Evolutionary conservation across 1,284 basidiomycete species (phyloP).

Genomic region (Nidula niveotomentosa): DNA sequence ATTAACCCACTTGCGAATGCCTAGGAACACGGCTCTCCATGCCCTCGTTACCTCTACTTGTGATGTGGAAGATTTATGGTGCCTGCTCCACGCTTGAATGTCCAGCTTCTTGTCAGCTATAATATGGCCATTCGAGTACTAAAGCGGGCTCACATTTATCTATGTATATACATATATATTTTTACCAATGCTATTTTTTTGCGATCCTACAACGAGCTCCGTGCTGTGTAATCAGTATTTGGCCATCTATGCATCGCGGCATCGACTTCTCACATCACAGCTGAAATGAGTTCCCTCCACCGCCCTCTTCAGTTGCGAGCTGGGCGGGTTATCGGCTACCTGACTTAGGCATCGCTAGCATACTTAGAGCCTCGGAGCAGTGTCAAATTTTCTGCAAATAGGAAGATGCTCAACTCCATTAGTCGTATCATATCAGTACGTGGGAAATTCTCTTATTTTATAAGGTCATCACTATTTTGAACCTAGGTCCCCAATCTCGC

Average conservation of each 20-base stretch:
- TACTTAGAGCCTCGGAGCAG: too few species aligned
- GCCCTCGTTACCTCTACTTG: constrained; percentile 75
- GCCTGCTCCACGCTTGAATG: constrained; percentile 73
- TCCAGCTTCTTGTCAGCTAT: constrained; percentile 37
- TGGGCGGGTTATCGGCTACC: too few species aligned
- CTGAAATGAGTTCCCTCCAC: too few species aligned
- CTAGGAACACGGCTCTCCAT: constrained; percentile 65
- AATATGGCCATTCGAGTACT: constrained; percentile 70
- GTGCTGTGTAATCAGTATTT: too few species aligned
- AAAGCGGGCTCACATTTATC: constrained; percentile 54
- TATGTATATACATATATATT: constrained; percentile 6
- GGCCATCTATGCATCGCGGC: too few species aligned
- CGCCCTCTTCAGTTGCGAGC: too few species aligned
- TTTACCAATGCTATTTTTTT: constrained; percentile 8
- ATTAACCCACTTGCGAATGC: constrained; percentile 56
- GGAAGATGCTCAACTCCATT: not conserved
- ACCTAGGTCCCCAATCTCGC: constrained; percentile 5
- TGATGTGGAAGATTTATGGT: constrained; percentile 55
- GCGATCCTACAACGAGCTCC: not conserved
- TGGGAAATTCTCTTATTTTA: constrained; percentile 20
- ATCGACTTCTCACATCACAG: too few species aligned
- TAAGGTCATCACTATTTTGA: constrained; percentile 13
- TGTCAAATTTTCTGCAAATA: not conserved
- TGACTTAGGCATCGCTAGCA: too few species aligned
- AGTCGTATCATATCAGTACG: constrained; percentile 5